Base-by-base conservation (phyloP, 2,329 filamentous ascomycete genomes). In the Acrocalymma vagum region DNA sequence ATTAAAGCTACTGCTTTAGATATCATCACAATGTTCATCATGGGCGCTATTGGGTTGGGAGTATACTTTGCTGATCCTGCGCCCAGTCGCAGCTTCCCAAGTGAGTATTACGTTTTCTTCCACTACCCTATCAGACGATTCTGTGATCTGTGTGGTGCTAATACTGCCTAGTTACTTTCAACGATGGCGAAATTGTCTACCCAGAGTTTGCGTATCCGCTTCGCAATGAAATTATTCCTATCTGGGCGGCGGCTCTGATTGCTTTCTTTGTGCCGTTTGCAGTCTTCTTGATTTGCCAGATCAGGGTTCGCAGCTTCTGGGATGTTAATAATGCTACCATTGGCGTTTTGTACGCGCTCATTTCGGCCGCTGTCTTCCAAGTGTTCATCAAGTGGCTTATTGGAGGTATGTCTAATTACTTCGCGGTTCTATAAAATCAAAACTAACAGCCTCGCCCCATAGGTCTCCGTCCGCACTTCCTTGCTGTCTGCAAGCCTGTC, bases 351-450 rank as follows among this genome's bases (percentile, higher is more conserved):
- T 90, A 90, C 73, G 77, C 81, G 1, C 77, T 89, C 48, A 87
- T 89, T 69, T 75, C 78, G 5, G 84, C 84, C 3, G 83, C 85
- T n/a, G 81, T 90, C 33, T 88, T 90, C 72, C 87, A 90, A 60
- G 86, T 90, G 52, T 85, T 89, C 60, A 58, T 90, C 63, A 90
- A 90, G 70, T 86, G 81, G 79, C 78, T 90, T 27, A 88, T 90
- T 48, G 87, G 87, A 10, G 86, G 86, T 10, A 72, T 87, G 14
- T 45, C n/a, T 20, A 3, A 33, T 15, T 24, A 29, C 23, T 14
- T 9, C 15, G 3, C 8, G 4, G 6, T 9, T 18, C 13, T 15
- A 13, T 22, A 13, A 14, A 16, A 29, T 8, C 15, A 20, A 8
- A 5, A 34, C 11, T 35, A 29, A 51, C 23, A 18, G 6, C 11